These are phyloP conservation scores for Cercospora berteroae DNA, from an alignment of 2,329 filamentous ascomycete species.

Conservation along the genomic window DNA sequence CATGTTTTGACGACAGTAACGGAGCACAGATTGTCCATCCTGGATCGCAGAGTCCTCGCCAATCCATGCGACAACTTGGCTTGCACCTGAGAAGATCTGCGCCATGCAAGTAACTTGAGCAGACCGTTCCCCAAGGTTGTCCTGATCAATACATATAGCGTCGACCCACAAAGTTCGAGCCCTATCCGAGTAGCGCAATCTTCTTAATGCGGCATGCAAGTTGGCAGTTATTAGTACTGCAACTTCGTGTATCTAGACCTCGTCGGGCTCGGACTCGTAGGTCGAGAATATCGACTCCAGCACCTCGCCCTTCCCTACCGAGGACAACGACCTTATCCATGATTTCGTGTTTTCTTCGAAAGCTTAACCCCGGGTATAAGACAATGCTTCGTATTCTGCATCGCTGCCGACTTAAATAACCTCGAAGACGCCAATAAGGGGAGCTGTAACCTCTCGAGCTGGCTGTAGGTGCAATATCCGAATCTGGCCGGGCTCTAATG, in stretches of 20 bases:
- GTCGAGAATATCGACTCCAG: too few species aligned
- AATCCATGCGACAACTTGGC: background rate
- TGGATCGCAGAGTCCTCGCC: background rate
- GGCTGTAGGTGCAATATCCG: background rate
- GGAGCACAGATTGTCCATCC: too few species aligned
- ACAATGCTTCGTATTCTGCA: background rate
- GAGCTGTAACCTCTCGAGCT: background rate
- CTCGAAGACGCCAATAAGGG: background rate
- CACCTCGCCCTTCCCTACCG: too few species aligned
- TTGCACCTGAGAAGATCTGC: background rate
- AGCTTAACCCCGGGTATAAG: background rate
- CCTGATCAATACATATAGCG: background rate
- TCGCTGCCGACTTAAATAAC: background rate
- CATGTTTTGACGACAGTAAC: too few species aligned
- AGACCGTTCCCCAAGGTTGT: background rate
- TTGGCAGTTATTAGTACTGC: background rate
- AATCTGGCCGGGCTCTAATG: background rate
- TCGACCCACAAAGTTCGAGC: background rate
- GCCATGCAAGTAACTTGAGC: background rate
- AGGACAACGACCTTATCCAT: too few species aligned
- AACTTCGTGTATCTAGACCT: background rate
- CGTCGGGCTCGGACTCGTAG: background rate
- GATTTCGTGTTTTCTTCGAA: background rate
- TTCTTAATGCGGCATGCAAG: background rate
- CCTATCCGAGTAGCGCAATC: background rate